phyloP scores from a whole-genome alignment of 805 yeast species.

The Dipodascopsis uninucleata region DNA sequence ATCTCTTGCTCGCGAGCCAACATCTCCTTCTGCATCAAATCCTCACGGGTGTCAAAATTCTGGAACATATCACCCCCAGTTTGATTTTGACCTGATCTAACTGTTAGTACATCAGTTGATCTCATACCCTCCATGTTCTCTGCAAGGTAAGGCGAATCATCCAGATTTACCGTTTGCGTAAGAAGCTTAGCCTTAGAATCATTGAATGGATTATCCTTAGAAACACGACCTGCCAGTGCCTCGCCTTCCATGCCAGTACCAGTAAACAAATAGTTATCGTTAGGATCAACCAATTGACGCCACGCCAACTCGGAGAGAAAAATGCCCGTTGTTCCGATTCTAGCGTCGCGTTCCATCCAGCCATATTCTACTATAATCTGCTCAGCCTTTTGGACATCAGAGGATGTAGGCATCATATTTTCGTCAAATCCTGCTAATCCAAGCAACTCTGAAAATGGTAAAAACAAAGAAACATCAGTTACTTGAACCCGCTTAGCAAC shows the following conservation, averaged over 20 bases:
- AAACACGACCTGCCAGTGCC: too few relatives aligned
- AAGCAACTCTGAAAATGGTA: constrained; percentile 40
- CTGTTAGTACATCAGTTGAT: constrained; percentile 25
- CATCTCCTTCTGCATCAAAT: constrained; percentile 38
- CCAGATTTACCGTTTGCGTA: too few relatives aligned
- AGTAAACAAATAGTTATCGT: constrained; percentile 8
- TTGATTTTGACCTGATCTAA: constrained; percentile 15
- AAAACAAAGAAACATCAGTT: constrained; percentile 39
- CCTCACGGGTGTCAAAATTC: constrained; percentile 35
- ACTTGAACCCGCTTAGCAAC: constrained; percentile 39
- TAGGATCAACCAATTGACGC: constrained; percentile 41
- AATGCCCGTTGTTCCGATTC: constrained; percentile 41
- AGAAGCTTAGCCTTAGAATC: constrained; percentile 6
- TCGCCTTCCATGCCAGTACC: too few relatives aligned
- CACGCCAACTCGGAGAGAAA: constrained; percentile 42
- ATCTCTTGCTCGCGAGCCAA: constrained; percentile 35
- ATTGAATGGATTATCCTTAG: constrained; percentile 6
- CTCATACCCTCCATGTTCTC: constrained; percentile 27
- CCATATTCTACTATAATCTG: constrained; percentile 32
- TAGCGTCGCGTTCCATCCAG: constrained; percentile 40
- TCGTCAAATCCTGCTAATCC: constrained; percentile 30
- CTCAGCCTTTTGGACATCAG: constrained; percentile 30
- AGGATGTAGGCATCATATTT: constrained; percentile 15
- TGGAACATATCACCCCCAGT: constrained; percentile 34
- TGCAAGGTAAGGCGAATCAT: too few relatives aligned